phyloP scores from a whole-genome alignment of 306 rosid genomes.

The Vicia villosa region DNA sequence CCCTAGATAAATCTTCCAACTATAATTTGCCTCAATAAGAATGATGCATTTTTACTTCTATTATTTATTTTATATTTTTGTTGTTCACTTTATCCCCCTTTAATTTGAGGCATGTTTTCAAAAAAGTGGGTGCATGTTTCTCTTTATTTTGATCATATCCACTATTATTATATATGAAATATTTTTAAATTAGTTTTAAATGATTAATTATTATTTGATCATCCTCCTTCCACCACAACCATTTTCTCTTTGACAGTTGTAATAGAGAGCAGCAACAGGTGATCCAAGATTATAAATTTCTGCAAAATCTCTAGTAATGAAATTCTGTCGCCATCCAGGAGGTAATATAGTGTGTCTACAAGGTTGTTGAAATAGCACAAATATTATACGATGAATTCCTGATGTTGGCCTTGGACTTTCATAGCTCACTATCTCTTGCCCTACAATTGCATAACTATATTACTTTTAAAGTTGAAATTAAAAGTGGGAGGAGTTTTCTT shows the following conservation, averaged over 20 bases:
- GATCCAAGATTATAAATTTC: constrained; percentile 73
- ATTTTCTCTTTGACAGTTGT: constrained; percentile 64
- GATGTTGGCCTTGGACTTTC: constrained; percentile 69
- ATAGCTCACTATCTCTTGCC: constrained; percentile 47
- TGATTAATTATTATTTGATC: background rate
- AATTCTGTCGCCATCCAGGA: constrained; percentile 89
- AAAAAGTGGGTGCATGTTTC: too few species aligned
- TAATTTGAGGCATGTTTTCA: too few species aligned
- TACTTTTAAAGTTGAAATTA: too few species aligned
- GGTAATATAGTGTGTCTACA: constrained; percentile 64
- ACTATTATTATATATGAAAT: too few species aligned
- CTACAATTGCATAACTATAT: background rate
- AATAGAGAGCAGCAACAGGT: constrained; percentile 73
- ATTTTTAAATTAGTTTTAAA: background rate
- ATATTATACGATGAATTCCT: constrained; percentile 74
- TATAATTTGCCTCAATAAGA: too few species aligned
- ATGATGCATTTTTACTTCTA: too few species aligned
- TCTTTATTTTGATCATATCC: too few species aligned
- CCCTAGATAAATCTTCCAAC: too few species aligned
- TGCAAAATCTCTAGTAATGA: constrained; percentile 71
- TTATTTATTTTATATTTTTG: too few species aligned
- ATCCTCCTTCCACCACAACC: constrained; percentile 65
- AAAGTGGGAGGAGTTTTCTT: too few species aligned
- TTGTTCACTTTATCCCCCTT: too few species aligned
- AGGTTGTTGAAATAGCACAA: constrained; percentile 64